Evolutionary conservation across 2,329 filamentous ascomycete genomes (phyloP), one percentile per base, ranked within the genome.

Genomic region (Fusarium poae): DNA sequence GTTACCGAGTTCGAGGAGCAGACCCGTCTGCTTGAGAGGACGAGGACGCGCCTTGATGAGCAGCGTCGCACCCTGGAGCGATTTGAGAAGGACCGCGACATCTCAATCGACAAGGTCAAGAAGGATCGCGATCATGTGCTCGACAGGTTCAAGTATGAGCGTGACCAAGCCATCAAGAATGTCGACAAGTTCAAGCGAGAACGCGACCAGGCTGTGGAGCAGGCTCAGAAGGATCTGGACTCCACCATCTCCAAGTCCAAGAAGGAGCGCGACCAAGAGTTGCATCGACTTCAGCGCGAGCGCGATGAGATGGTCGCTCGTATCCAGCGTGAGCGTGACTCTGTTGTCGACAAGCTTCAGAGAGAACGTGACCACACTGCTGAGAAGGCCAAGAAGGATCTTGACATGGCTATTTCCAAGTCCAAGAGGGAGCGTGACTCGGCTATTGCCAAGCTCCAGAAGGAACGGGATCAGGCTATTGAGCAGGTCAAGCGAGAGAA

Each of bases 351-450:
- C 25, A 68, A 63, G 35, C 62, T 72, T 6, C 57, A 72, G 35
- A 70, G 57, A 39, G 72, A 74, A 5, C 72, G 62, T 13, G 63
- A 70, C 3, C 34, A 52, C 10, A 44, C 44, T 10, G 57, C 67
- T 32, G 62, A 72, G 34, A 69, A 65, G 40, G 58, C 69, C 43
- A 72, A 72, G 54, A 69, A 64, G 53, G 73, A 75, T 4, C 50
- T 70, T n/a, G 68, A 74, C 27, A 44, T 57, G 4, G 50, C 65
- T 5, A 65, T 70, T 43, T 56, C 72, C 20, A 72, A 60, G 54
- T 62, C 70, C 35, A 71, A 66, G 58, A 70, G 67, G 20, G 73
- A 75, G n/a, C 71, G 71, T 6, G 72, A 75, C 6, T 57, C 59
- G 16, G 67, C 64, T 20, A 50, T 71, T 4, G 54, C 64, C 27